phyloP scores from a whole-genome alignment of 257 asterid genomes.

The Ligustrum vulgare region DNA sequence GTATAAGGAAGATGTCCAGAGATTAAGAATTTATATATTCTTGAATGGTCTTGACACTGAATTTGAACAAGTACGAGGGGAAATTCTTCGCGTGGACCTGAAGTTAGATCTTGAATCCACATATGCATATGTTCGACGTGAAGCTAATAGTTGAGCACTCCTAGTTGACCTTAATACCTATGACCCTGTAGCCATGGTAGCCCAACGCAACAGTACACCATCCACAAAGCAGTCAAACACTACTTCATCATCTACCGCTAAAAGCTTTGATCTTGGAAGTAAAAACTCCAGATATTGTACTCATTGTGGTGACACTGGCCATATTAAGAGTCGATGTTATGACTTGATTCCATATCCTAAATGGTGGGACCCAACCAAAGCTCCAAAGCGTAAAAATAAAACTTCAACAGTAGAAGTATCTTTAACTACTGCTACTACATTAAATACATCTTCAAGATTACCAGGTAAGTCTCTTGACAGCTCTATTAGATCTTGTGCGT shows the following conservation, averaged over 20 bases:
- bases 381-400: not conserved
- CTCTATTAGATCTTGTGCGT: not conserved
- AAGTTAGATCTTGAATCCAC: not conserved
- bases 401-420: not conserved
- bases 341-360: conserved; percentile 2
- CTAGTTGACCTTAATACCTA: no score
- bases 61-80: conserved; percentile 10
- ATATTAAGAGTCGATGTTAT: not conserved
- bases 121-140: not conserved
- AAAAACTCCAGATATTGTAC: not conserved
- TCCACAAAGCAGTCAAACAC: no score
- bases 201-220: not conserved
- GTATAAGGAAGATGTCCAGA: not conserved
- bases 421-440: not conserved
- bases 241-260: not conserved
- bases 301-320: not conserved
- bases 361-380: conserved; percentile 10
- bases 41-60: not conserved
- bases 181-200: not conserved
- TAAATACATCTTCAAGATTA: not conserved
- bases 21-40: not conserved
- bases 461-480: not conserved
- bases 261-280: not conserved
- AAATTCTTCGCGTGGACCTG: not conserved
- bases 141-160: not conserved